Evolutionary conservation across 805 yeast genomes (phyloP).

Genomic region (Saccharomycopsis schoenii): DNA sequence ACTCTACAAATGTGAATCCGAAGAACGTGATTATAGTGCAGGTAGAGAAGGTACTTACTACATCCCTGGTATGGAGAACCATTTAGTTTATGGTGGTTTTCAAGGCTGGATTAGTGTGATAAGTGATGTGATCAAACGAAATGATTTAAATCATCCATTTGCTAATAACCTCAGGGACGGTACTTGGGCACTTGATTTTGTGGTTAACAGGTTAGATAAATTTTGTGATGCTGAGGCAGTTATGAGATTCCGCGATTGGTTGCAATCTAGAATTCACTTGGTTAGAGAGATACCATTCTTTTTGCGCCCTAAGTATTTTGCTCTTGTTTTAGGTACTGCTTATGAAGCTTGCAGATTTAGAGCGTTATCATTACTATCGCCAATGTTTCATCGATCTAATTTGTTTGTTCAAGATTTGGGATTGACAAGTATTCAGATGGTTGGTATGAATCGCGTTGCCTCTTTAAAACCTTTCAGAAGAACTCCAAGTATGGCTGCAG

Average conservation of each 20-base stretch:
- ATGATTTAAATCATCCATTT: slow-evolving; percentile 77
- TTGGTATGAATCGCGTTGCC: slow-evolving; percentile 61
- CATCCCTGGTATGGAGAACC: slow-evolving; percentile 60
- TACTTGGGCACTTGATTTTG: slow-evolving; percentile 79
- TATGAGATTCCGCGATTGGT: slow-evolving; percentile 56
- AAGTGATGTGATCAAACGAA: slow-evolving; percentile 48
- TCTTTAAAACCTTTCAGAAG: slow-evolving; percentile 57
- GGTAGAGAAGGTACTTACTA: slow-evolving; percentile 66
- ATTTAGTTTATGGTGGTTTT: slow-evolving; percentile 75
- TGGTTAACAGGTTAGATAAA: slow-evolving; percentile 49
- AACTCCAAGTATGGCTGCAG: slow-evolving; percentile 85
- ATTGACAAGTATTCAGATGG: slow-evolving; percentile 79
- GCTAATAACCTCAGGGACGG: slow-evolving; percentile 77
- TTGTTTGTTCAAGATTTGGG: slow-evolving; percentile 73
- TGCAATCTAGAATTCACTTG: slow-evolving; percentile 50
- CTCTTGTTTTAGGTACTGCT: slow-evolving; percentile 69
- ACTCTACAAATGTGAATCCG: slow-evolving; percentile 72
- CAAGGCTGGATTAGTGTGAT: slow-evolving; percentile 85
- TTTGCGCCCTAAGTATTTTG: slow-evolving; percentile 79
- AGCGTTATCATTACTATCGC: slow-evolving; percentile 48
- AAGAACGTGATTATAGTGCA: slow-evolving; percentile 71
- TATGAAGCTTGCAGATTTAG: slow-evolving; percentile 72
- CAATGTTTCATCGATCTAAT: slow-evolving; percentile 48
- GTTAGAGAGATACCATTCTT: slow-evolving; percentile 65
- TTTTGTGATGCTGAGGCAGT: slow-evolving; percentile 42